Conservation (phyloP, 2,329 filamentous ascomycete species). For the Exserohilum rostratum region DNA sequence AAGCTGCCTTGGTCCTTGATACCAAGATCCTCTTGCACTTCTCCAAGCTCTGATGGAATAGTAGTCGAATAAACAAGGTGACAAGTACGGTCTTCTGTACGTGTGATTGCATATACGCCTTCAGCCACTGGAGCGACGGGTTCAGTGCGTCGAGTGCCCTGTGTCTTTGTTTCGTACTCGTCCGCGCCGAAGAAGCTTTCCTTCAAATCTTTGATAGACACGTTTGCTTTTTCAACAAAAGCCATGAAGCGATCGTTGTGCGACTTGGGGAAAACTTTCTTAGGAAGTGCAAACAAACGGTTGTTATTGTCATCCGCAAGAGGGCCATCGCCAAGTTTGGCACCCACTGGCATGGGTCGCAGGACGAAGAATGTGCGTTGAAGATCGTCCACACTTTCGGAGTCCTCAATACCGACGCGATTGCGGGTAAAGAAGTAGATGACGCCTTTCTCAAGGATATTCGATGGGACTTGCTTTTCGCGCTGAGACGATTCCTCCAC, state of each 20-base stretch:
- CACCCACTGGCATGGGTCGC: slow-evolving; percentile 71
- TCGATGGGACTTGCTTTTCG: slow-evolving; percentile 60
- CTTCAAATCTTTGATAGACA: slow-evolving; percentile 71
- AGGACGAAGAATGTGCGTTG: slow-evolving; percentile 81
- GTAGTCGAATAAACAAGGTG: slow-evolving; percentile 84
- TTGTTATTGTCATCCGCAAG: slow-evolving; percentile 66
- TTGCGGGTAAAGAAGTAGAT: slow-evolving; percentile 90
- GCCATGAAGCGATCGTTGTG: slow-evolving; percentile 74
- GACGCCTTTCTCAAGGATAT: slow-evolving; percentile 82
- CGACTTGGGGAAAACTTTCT: slow-evolving; percentile 78
- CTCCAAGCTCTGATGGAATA: slow-evolving; percentile 69
- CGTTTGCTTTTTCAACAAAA: slow-evolving; percentile 78
- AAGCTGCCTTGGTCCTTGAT: slow-evolving; percentile 75
- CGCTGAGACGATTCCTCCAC: slow-evolving; percentile 59
- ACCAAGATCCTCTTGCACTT: slow-evolving; percentile 78
- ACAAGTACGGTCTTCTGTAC: slow-evolving; percentile 68
- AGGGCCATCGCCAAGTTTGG: slow-evolving; percentile 67
- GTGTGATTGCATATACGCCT: slow-evolving; percentile 82
- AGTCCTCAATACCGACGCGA: slow-evolving; percentile 74
- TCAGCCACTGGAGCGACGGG: slow-evolving; percentile 79
- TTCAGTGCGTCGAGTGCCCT: slow-evolving; percentile 69
- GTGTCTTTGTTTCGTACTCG: slow-evolving; percentile 78
- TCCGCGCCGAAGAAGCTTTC: slow-evolving; percentile 70
- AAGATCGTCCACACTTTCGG: slow-evolving; percentile 72
- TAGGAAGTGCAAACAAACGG: slow-evolving; percentile 78